Percentiles rank a stretch among this genome's conserved stretches.
phyloP scores from a whole-genome alignment of 2,329 filamentous ascomycete genomes.

The Calonectria ilicicola region DNA sequence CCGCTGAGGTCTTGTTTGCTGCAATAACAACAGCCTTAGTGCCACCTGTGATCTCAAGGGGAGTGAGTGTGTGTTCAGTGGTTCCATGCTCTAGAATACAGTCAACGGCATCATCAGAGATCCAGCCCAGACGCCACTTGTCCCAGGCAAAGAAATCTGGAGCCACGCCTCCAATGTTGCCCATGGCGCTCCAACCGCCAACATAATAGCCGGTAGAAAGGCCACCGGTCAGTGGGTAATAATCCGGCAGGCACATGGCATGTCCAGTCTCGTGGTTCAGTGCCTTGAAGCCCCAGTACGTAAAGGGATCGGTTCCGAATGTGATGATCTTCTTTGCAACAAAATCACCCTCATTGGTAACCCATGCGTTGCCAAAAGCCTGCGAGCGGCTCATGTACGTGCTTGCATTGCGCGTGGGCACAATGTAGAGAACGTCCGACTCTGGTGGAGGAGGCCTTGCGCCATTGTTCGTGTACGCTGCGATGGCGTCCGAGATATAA shows the following conservation, averaged over 20 bases:
- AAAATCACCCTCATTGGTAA: conserved; percentile 43
- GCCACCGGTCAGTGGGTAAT: conserved; percentile 46
- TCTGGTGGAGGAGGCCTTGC: conserved; percentile 3
- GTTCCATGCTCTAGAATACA: conserved; percentile 43
- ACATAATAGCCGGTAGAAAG: conserved; percentile 44
- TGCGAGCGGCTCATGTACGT: background rate
- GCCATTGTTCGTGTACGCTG: conserved; percentile 23
- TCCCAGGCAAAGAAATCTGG: conserved; percentile 54
- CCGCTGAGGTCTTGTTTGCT: conserved; percentile 25
- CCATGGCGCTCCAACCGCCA: conserved; percentile 54
- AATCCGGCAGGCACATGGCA: conserved; percentile 52
- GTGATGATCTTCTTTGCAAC: conserved; percentile 48
- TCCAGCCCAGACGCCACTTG: conserved; percentile 54
- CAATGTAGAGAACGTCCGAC: conserved; percentile 31
- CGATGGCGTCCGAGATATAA: conserved; percentile 32
- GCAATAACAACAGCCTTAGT: conserved; percentile 29
- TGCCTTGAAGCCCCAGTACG: conserved; percentile 47
- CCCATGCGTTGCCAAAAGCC: background rate
- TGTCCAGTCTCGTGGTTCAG: conserved; percentile 54
- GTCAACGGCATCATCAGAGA: conserved; percentile 47
- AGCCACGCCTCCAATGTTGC: conserved; percentile 46
- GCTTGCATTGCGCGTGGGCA: conserved; percentile 21
- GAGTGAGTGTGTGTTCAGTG: conserved; percentile 39
- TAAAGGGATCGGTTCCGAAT: conserved; percentile 47
- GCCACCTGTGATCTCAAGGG: conserved; percentile 24